Evolutionary conservation across 192 early-diverging fungal genomes (phyloP).

Genomic region (Coemansia sp.): DNA sequence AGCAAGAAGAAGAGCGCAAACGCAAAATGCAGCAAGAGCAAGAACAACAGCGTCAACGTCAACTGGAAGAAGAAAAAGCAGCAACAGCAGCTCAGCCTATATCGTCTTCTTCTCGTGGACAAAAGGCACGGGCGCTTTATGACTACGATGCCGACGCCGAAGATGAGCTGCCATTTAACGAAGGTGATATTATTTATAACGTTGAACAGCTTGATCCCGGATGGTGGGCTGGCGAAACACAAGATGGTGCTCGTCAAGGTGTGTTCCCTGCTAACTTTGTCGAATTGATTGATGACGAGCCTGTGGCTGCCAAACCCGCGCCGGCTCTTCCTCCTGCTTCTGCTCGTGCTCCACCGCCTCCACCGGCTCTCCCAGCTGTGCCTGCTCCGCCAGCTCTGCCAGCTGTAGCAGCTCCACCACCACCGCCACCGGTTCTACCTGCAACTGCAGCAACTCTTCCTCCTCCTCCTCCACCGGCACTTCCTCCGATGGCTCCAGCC

Average conservation of each 20-base stretch:
- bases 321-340: conserved; percentile 8
- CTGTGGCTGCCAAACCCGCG: conserved; percentile 4
- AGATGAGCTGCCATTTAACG: conserved; percentile 82
- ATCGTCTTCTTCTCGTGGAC: conserved; percentile 17
- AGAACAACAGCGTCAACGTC: conserved; percentile 12
- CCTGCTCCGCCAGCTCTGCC: conserved; percentile 2
- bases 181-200: conserved; percentile 78
- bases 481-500: conserved; percentile 13
- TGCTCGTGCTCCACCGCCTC: conserved; percentile 19
- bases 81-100: background rate
- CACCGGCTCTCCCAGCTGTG: background rate
- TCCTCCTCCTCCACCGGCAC: conserved; percentile 9
- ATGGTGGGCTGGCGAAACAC: conserved; percentile 88
- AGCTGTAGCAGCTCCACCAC: background rate
- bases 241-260: conserved; percentile 71
- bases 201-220: conserved; percentile 85
- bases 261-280: conserved; percentile 82
- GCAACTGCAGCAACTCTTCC: background rate
- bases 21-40: conserved; percentile 39
- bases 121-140: conserved; percentile 64
- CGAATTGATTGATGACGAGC: conserved; percentile 52
- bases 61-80: conserved; percentile 46
- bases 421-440: conserved; percentile 7
- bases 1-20: conserved; percentile 25
- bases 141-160: conserved; percentile 74